Evolutionary conservation across 2,329 filamentous ascomycete genomes (phyloP).

Genomic region (Helicocarpus griseus): DNA sequence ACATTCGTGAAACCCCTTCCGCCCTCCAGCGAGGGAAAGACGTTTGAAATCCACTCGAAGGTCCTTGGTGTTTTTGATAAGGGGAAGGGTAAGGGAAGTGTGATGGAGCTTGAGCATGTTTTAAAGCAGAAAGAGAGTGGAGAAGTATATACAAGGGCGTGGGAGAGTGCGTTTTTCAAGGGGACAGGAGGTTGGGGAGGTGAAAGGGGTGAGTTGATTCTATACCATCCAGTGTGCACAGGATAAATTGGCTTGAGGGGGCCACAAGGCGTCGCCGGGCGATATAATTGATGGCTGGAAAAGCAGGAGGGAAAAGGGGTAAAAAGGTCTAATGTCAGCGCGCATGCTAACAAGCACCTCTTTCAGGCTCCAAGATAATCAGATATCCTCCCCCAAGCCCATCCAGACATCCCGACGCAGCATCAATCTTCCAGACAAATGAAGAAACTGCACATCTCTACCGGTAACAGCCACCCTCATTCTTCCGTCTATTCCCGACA

Average conservation of each 20-base stretch:
- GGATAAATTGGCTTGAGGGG: too few relatives aligned
- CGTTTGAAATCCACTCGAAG: constrained; percentile 66
- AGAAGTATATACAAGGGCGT: constrained; percentile 60
- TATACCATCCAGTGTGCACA: too few relatives aligned
- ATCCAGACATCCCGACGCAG: constrained; percentile 51
- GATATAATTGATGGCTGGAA: too few relatives aligned
- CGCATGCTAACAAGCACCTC: background rate
- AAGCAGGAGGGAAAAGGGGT: too few relatives aligned
- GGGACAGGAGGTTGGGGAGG: constrained; percentile 74
- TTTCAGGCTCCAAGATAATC: constrained; percentile 23
- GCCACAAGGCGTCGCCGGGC: too few relatives aligned
- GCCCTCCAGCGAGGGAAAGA: constrained; percentile 55
- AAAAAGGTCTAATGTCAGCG: too few relatives aligned
- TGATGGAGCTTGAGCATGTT: constrained; percentile 67
- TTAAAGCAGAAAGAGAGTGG: constrained; percentile 60
- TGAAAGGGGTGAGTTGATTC: constrained; percentile 56
- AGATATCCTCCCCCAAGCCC: constrained; percentile 20
- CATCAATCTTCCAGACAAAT: constrained; percentile 60
- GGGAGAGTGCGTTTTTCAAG: constrained; percentile 67
- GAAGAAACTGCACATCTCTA: constrained; percentile 66
- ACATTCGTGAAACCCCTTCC: constrained; percentile 68
- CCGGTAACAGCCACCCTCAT: constrained; percentile 30
- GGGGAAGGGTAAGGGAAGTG: constrained; percentile 58
- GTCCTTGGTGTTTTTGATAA: constrained; percentile 84
- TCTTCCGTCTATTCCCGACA: background rate